These are phyloP conservation scores for Pseudocercospora eumusae DNA, from an alignment of 2,329 filamentous ascomycete genomes.

Conservation along the genomic window DNA sequence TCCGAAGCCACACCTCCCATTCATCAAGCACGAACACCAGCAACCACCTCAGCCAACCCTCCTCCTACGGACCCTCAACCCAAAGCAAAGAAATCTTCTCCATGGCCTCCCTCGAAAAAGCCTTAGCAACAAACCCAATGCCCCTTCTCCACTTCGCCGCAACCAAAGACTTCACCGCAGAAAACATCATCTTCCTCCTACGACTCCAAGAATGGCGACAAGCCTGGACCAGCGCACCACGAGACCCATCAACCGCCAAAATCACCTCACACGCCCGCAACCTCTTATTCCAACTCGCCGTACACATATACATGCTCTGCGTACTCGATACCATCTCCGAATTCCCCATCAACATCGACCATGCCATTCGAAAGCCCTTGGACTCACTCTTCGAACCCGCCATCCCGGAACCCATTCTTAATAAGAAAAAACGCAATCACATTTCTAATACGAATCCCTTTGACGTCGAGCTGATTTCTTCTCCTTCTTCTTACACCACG, in stretches of 20 bases:
- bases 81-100: constrained; percentile 48
- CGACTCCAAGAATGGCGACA: constrained; percentile 53
- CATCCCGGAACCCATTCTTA: constrained; percentile 22
- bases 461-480: constrained; percentile 21
- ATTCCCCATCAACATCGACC: constrained; percentile 68
- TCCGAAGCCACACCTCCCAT: not conserved
- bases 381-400: constrained; percentile 55
- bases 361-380: constrained; percentile 56
- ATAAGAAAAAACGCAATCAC: too few species aligned
- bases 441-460: constrained; percentile 17
- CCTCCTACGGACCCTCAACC: constrained; percentile 15
- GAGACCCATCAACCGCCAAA: constrained; percentile 14
- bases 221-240: constrained; percentile 23
- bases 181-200: constrained; percentile 69
- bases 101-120: constrained; percentile 64
- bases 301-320: constrained; percentile 63
- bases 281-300: constrained; percentile 57
- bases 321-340: constrained; percentile 63
- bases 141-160: constrained; percentile 66
- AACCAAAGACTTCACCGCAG: constrained; percentile 66
- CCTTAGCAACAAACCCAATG: constrained; percentile 59
- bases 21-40: constrained; percentile 12
- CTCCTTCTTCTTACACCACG: constrained; percentile 1
- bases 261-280: constrained; percentile 21
- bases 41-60: constrained; percentile 2